A percentile compares a stretch with the other conserved stretches of the same genome.
phyloP scores from a whole-genome alignment of 2,329 filamentous ascomycete genomes.

The Elsinoe perseae region DNA sequence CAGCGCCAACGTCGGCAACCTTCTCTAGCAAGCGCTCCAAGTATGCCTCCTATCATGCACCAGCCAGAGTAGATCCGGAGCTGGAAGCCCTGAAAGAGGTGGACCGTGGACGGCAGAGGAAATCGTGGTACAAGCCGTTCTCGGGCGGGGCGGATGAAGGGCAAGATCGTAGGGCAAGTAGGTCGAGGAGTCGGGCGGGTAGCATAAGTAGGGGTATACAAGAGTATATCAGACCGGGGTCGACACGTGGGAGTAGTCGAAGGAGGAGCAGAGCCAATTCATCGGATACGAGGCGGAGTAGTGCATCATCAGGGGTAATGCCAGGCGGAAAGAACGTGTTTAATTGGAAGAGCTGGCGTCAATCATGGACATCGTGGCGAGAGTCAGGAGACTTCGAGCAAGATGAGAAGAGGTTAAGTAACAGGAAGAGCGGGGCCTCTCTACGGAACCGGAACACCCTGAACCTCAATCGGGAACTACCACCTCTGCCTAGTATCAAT shows the following conservation, averaged over 20 bases:
- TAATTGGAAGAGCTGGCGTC: slow-evolving; percentile 13
- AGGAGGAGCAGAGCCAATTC: slow-evolving; percentile 7
- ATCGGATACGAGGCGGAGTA: slow-evolving; percentile 2
- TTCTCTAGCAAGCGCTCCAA: slow-evolving; percentile 35
- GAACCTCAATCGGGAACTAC: slow-evolving; percentile 42
- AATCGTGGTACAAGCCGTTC: slow-evolving; percentile 30
- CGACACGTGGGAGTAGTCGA: slow-evolving; percentile 7
- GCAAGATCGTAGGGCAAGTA: slow-evolving; percentile 23
- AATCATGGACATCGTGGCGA: slow-evolving; percentile 26
- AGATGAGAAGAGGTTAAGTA: slow-evolving; percentile 15
- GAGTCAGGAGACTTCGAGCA: slow-evolving; percentile 22
- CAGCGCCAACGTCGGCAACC: slow-evolving; percentile 36
- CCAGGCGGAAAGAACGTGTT: slow-evolving; percentile 6
- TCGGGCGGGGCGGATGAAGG: slow-evolving; percentile 37
- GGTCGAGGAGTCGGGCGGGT: slow-evolving; percentile 26
- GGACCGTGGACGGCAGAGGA: slow-evolving; percentile 12
- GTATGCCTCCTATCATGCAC: slow-evolving; percentile 30
- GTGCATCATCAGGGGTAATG: slow-evolving; percentile 15
- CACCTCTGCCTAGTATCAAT: slow-evolving; percentile 41
- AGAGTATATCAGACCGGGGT: slow-evolving; percentile 14
- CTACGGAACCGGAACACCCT: slow-evolving; percentile 21
- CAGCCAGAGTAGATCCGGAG: slow-evolving; percentile 14
- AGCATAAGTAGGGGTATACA: slow-evolving; percentile 15
- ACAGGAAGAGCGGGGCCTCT: slow-evolving; percentile 17
- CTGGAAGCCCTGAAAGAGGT: slow-evolving; percentile 1